Conservation (phyloP, 2,329 filamentous ascomycete species). For the Monosporascus sp. region DNA sequence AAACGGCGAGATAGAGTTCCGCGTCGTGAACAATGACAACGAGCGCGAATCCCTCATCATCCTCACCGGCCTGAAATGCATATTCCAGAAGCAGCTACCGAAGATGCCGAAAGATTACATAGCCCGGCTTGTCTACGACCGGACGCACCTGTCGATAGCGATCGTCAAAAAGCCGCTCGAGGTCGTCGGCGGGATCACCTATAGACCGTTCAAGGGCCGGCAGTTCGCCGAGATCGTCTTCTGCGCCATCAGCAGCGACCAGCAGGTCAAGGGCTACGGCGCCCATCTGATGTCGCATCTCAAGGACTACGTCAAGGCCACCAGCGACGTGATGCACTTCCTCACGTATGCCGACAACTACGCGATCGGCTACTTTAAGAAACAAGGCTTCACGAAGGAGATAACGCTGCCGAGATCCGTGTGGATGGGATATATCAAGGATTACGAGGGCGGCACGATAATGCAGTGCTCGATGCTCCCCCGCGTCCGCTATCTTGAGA, state of each 20-base stretch:
- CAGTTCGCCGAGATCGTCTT: conserved; percentile 98
- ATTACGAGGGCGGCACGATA: conserved; percentile 97
- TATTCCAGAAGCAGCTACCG: conserved; percentile 96
- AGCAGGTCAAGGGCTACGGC: conserved; percentile 98
- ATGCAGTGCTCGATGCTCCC: conserved; percentile 99
- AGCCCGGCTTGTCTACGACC: conserved; percentile 92
- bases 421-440: conserved; percentile 99
- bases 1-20: conserved; percentile 90
- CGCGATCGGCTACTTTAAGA: conserved; percentile 98
- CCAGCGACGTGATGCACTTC: conserved; percentile 96
- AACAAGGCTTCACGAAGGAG: conserved; percentile 98
- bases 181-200: conserved; percentile 95
- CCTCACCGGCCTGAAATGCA: conserved; percentile 90
- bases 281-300: conserved; percentile 97
- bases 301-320: conserved; percentile 97
- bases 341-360: conserved; percentile 98
- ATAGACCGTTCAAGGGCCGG: conserved; percentile 85
- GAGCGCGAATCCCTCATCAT: conserved; percentile 86
- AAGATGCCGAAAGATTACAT: conserved; percentile 99
- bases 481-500: conserved; percentile 88
- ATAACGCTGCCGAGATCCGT: conserved; percentile 84
- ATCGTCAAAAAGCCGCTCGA: conserved; percentile 96
- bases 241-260: conserved; percentile 93
- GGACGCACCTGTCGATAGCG: conserved; percentile 91
- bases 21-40: conserved; percentile 96